Base-by-base conservation (phyloP, 331 rosid species). In the Pyrus hybrid region DNA sequence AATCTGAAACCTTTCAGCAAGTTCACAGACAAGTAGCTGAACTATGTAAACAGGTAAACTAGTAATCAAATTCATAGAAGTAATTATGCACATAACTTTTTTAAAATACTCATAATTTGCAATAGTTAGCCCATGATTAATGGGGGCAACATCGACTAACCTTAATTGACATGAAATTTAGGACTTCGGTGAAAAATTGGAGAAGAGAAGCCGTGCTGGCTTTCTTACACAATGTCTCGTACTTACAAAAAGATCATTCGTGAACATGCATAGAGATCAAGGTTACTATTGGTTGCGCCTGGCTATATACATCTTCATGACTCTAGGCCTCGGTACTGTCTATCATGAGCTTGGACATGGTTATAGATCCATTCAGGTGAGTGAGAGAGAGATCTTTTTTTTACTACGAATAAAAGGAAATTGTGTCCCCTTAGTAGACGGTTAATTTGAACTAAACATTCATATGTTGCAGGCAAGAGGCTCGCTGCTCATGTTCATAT, bases 251-350 rank as follows among this genome's bases (percentile, higher is more conserved):
- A 77, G 96, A 64, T 91, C 96, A 1, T 85, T 74, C 9, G 14
- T 88, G 76, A 88, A 92, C 67, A 87, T 90, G 96, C 70, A 29
- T 63, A 88, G 93, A 18, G 97, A 92, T 79, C 29, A 72, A 8
- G 96, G 97, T 65, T 90, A 92, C 68, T 92, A 92, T 13, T 90
- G 92, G 93, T 30, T 92, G 32, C 93, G 96, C 22, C 71, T 92
- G 3, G 81, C 9, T 1, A 75, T 90, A 43, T 92, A 90, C 21
- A 17, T 85, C 4, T 32, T 45, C 23, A 5, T 90, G 23, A 64
- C 87, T 13, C 3, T 84, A 7, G 72, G 91, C 72, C 47, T 90
- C 45, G 96, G 79, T 21, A 79, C 91, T n/a, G 29, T 85, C 33
- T 92, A 37, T 80, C 68, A 33, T 26, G 37, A 82, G 60, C 12